A percentile compares a stretch with the other conserved stretches of the same genome.
phyloP scores from a whole-genome alignment of 169 alveolate species.

The Plasmodium gaboni region DNA sequence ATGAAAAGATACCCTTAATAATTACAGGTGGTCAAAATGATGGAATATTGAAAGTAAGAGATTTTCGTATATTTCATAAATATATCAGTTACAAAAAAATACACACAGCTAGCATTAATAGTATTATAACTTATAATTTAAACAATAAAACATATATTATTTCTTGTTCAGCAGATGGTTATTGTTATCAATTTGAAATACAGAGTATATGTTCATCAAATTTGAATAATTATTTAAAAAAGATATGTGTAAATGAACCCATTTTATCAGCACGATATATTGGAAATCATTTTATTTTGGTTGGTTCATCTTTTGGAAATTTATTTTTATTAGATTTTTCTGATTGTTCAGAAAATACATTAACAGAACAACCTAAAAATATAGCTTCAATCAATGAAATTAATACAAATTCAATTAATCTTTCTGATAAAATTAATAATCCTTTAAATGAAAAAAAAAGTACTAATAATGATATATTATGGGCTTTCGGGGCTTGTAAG shows the following conservation, averaged over 20 bases:
- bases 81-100: constrained; percentile 57
- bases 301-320: constrained; percentile 77
- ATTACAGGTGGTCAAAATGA: constrained; percentile 74
- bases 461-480: constrained; percentile 32
- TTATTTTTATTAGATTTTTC: constrained; percentile 71
- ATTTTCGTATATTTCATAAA: constrained; percentile 74
- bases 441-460: constrained; percentile 10
- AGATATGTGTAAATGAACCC: constrained; percentile 66
- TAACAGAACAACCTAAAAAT: constrained; percentile 23
- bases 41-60: constrained; percentile 65
- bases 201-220: constrained; percentile 50
- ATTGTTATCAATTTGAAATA: constrained; percentile 75
- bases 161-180: constrained; percentile 77
- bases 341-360: constrained; percentile 59
- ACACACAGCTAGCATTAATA: constrained; percentile 73
- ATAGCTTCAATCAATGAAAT: constrained; percentile 11
- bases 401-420: neutral
- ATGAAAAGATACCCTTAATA: constrained; percentile 71
- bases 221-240: constrained; percentile 69
- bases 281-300: constrained; percentile 66
- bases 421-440: neutral
- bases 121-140: constrained; percentile 65
- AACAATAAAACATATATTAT: constrained; percentile 64
- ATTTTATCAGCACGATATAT: constrained; percentile 68
- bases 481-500: constrained; percentile 75